A percentile compares a stretch with the other conserved stretches of the same genome.
Conservation (phyloP, 148 eudicot genomes). For the Chenopodium berlandieri region DNA sequence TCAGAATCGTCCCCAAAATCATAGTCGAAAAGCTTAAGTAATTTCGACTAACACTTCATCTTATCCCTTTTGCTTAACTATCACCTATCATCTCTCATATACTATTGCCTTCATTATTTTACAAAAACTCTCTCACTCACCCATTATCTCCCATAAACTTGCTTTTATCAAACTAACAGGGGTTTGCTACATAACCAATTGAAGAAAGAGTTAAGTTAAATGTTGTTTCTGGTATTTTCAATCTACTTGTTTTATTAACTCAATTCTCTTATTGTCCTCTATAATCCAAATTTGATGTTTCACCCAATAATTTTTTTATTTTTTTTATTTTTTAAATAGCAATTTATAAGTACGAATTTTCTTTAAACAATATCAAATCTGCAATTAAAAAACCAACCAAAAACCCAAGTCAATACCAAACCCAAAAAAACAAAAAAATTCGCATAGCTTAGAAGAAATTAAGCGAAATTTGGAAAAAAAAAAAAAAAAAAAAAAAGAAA, state of each 20-base stretch:
- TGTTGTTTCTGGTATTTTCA: background rate
- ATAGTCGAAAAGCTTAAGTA: background rate
- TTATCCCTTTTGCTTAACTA: too few species aligned
- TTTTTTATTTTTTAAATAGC: background rate
- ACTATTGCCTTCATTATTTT: too few species aligned
- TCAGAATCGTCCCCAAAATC: background rate
- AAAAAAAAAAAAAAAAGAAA: background rate
- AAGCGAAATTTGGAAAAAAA: background rate
- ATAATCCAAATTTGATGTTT: background rate
- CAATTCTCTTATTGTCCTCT: background rate
- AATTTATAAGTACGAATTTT: background rate
- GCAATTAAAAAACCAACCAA: background rate
- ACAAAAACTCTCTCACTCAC: too few species aligned
- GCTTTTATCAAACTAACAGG: background rate
- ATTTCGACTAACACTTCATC: background rate
- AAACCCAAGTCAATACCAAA: background rate
- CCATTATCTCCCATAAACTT: too few species aligned
- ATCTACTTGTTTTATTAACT: background rate
- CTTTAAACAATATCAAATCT: background rate
- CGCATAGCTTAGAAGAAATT: too few species aligned
- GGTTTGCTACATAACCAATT: background rate
- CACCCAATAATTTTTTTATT: too few species aligned
- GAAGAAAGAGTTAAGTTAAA: too few species aligned
- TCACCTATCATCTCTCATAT: background rate
- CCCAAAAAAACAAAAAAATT: too few species aligned